phyloP scores from a whole-genome alignment of 2,329 filamentous ascomycete genomes.

The Trichoderma aggressivum region DNA sequence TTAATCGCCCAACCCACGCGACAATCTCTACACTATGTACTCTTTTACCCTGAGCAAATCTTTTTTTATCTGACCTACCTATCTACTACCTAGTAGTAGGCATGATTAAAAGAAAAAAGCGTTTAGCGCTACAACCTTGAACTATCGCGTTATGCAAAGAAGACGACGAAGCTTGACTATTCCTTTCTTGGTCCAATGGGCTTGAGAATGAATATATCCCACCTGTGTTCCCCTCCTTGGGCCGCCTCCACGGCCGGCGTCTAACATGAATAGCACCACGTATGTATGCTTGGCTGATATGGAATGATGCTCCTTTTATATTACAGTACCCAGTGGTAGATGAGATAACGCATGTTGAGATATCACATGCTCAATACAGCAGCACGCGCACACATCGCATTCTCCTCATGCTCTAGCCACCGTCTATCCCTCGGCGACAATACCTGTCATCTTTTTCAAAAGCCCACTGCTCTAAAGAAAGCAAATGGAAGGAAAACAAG shows the following conservation, averaged over 20 bases:
- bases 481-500: background rate
- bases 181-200: background rate
- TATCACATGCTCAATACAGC: too few relatives aligned
- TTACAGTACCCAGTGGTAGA: background rate
- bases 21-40: background rate
- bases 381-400: background rate
- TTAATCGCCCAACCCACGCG: background rate
- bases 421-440: background rate
- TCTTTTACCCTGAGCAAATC: background rate
- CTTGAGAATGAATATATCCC: background rate
- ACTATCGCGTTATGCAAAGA: background rate
- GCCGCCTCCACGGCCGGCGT: constrained; percentile 19
- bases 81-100: too few relatives aligned
- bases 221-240: background rate
- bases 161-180: background rate
- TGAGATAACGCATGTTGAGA: background rate
- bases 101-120: background rate
- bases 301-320: background rate
- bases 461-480: background rate
- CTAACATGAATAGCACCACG: background rate
- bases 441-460: background rate
- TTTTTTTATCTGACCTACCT: background rate
- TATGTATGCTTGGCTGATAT: background rate
- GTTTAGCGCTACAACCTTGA: background rate
- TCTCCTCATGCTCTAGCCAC: background rate